Conservation (phyloP, 495 filamentous ascomycete species). For the Echria macrotheca region DNA sequence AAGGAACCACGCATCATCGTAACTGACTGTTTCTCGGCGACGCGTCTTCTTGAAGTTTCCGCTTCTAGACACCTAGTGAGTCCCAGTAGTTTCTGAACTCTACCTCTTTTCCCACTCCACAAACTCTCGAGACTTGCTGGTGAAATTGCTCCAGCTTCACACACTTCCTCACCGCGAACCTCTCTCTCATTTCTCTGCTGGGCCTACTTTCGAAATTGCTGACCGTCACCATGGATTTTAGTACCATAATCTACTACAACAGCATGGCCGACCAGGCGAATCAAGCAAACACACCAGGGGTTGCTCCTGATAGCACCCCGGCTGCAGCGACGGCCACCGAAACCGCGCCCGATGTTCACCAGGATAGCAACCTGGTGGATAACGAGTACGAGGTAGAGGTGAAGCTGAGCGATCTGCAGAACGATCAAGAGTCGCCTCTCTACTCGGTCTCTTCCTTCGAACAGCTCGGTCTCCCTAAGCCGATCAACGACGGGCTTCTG, state of each 20-base stretch:
- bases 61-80: no score
- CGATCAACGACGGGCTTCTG: constrained; percentile 54
- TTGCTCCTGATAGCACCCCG: constrained; percentile 17
- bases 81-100: no score
- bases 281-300: constrained; percentile 49
- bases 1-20: no score
- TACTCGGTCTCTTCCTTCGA: constrained; percentile 82
- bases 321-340: constrained; percentile 43
- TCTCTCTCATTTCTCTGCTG: no score
- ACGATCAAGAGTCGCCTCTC: constrained; percentile 79
- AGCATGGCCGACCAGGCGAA: constrained; percentile 58
- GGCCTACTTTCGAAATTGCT: no score
- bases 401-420: constrained; percentile 82
- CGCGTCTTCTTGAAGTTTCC: no score
- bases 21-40: no score
- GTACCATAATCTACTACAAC: no score
- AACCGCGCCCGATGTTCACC: constrained; percentile 39
- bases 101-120: no score
- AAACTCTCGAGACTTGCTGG: no score
- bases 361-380: constrained; percentile 56
- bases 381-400: constrained; percentile 77
- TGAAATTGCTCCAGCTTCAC: no score
- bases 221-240: neutral
- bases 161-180: no score
- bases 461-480: constrained; percentile 65